A percentile compares a stretch with the other conserved stretches of the same genome.
phyloP scores from a whole-genome alignment of 805 yeast genomes.

The Torulaspora delbrueckii region DNA sequence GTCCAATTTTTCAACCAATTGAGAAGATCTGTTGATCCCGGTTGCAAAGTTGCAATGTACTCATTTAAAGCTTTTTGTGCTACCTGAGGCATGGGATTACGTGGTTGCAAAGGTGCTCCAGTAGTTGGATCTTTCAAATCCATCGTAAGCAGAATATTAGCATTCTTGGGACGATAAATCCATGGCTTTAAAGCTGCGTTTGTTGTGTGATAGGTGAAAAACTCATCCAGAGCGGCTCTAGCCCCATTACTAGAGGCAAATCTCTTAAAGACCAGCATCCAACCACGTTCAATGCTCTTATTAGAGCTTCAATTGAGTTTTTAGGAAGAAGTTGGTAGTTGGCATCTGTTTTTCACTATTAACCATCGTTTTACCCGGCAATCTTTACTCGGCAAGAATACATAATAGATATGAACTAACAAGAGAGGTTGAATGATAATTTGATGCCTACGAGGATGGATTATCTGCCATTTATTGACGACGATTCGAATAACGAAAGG shows the following conservation, averaged over 20 bases:
- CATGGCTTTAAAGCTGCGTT: slow-evolving; percentile 35
- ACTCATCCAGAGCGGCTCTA: slow-evolving; percentile 30
- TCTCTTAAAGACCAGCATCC: slow-evolving; percentile 17
- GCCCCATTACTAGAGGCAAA: slow-evolving; percentile 20
- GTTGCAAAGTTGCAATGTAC: slow-evolving; percentile 22
- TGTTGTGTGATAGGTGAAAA: slow-evolving; percentile 35
- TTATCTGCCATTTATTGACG: slow-evolving; percentile 18
- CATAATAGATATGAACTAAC: background rate
- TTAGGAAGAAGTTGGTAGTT: too few relatives aligned
- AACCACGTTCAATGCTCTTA: background rate
- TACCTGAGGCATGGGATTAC: slow-evolving; percentile 32
- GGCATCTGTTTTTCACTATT: slow-evolving; percentile 2
- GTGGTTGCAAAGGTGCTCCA: slow-evolving; percentile 34
- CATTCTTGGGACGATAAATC: slow-evolving; percentile 40
- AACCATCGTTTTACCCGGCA: background rate
- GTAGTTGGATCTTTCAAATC: slow-evolving; percentile 38
- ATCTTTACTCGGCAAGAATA: too few relatives aligned
- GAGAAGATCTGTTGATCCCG: slow-evolving; percentile 20
- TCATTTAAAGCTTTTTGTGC: slow-evolving; percentile 25
- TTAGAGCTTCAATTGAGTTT: background rate
- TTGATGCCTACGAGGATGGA: slow-evolving; percentile 9
- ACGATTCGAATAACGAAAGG: background rate
- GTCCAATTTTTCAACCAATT: slow-evolving; percentile 29
- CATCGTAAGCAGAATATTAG: slow-evolving; percentile 37
- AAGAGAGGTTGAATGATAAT: background rate